Evolutionary conservation across 805 yeast species (phyloP).

Genomic region (Pichia scutulata): DNA sequence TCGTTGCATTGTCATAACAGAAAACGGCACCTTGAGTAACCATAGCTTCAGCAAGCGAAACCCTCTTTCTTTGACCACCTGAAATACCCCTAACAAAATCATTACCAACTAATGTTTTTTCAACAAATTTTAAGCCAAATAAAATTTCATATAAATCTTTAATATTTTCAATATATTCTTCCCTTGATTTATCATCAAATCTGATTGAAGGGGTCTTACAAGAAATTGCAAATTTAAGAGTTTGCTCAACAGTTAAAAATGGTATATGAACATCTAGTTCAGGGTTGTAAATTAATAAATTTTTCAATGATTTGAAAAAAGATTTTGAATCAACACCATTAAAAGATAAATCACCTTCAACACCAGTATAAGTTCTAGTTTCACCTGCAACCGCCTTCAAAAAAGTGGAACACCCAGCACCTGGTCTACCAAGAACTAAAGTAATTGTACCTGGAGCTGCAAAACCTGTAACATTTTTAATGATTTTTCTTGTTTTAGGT

Average conservation of each 20-base stretch:
- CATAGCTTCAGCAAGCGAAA: constrained; percentile 59
- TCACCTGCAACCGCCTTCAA: constrained; percentile 41
- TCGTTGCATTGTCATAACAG: constrained; percentile 64
- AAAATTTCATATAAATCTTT: constrained; percentile 45
- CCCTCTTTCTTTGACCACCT: constrained; percentile 70
- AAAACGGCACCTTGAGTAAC: constrained; percentile 45
- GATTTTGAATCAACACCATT: constrained; percentile 41
- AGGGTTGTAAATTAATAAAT: constrained; percentile 45
- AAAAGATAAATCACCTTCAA: constrained; percentile 35
- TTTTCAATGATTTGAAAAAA: constrained; percentile 38
- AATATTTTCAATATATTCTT: constrained; percentile 33
- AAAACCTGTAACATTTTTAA: constrained; percentile 17
- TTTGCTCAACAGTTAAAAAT: constrained; percentile 44
- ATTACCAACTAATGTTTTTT: constrained; percentile 57
- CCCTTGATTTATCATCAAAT: constrained; percentile 34
- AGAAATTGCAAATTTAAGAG: constrained; percentile 46
- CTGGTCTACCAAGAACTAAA: constrained; percentile 49
- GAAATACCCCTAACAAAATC: constrained; percentile 64
- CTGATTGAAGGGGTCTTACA: constrained; percentile 46
- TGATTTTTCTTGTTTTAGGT: constrained; percentile 16
- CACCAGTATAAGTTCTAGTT: constrained; percentile 30
- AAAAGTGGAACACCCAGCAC: constrained; percentile 57
- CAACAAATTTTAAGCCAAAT: constrained; percentile 52
- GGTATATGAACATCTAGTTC: constrained; percentile 53
- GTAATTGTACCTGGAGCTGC: constrained; percentile 46